Base-by-base conservation (phyloP, 139 green algal species). In the Chlorella ohadii region DNA sequence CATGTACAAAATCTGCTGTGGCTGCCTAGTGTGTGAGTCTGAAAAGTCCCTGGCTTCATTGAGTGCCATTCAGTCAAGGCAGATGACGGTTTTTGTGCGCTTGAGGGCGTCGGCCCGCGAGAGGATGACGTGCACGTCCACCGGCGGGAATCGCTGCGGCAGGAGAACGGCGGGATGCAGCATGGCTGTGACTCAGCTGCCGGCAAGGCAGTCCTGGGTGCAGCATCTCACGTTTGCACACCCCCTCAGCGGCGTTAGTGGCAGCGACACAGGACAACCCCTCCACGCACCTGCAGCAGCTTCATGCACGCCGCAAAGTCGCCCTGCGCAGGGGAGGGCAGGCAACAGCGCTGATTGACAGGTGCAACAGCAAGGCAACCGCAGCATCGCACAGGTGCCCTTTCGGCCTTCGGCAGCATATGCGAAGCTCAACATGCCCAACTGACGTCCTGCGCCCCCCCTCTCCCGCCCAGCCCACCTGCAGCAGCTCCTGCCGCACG, bases 221-320 rank as follows among this genome's bases (percentile, higher is more conserved):
- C n/a, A n/a, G n/a, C n/a, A n/a, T n/a, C n/a, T n/a, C n/a, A n/a
- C n/a, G n/a, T n/a, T n/a, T n/a, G n/a, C n/a, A n/a, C n/a, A n/a
- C n/a, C n/a, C n/a, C n/a, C n/a, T n/a, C n/a, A n/a, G n/a, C n/a
- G n/a, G n/a, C n/a, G n/a, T n/a, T n/a, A n/a, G n/a, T n/a, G n/a
- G n/a, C n/a, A n/a, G n/a, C n/a, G n/a, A 51, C 44, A 6, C 44
- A 51, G 44, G 7, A 6, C 44, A 51, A 6, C 44, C 44, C 6
- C 44, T 51, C 7, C 51, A 59, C 51, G 51, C 15, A 59, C 51
- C 51, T 59, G 96, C 81, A 99, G 90, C 56, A 98, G 91, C 88
- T 98, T 98, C 38, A 99, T 86, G 87, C 95, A 96, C 61, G 91
- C 84, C 0, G 92, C 89, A 91, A 98, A 99, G 91, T 99, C 96